Conservation (phyloP, 2,329 filamentous ascomycete genomes). For the Nigrospora osmanthi region DNA sequence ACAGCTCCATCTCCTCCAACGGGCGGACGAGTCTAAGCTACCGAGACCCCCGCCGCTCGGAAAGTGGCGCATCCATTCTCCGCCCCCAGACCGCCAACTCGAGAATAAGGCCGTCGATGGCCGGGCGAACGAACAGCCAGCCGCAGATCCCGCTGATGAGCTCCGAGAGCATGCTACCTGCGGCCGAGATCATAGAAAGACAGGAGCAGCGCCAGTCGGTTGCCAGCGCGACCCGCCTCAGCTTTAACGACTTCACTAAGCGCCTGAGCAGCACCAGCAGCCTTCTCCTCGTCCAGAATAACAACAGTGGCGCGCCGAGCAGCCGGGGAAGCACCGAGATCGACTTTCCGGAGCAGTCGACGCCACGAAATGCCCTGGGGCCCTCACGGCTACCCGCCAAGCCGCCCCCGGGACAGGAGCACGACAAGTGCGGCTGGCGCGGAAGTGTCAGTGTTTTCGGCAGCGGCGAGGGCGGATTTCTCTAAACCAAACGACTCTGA, state of each 20-base stretch:
- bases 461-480: constrained; percentile 42
- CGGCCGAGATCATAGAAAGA: constrained; percentile 16
- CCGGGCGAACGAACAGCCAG: constrained; percentile 40
- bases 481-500: constrained; percentile 25
- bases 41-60: constrained; percentile 14
- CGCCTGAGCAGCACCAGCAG: constrained; percentile 54
- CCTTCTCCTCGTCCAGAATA: constrained; percentile 51
- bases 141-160: constrained; percentile 29
- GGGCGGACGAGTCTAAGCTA: constrained; percentile 19
- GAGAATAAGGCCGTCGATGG: constrained; percentile 33
- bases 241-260: constrained; percentile 54
- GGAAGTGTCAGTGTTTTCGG: constrained; percentile 47
- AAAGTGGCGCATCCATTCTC: constrained; percentile 22
- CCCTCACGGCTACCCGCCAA: constrained; percentile 21
- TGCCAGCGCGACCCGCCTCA: constrained; percentile 49
- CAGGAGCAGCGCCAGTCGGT: constrained; percentile 43
- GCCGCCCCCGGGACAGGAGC: constrained; percentile 26
- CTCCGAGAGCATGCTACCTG: constrained; percentile 24
- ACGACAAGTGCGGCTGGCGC: constrained; percentile 47
- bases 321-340: constrained; percentile 39
- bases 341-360: constrained; percentile 27
- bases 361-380: constrained; percentile 20
- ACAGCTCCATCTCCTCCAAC: constrained; percentile 26
- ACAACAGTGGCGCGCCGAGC: constrained; percentile 36
- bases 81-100: constrained; percentile 49